Percentiles rank a stretch among this genome's conserved stretches.
Conservation (phyloP, 768 basidiomycete genomes). For the Saitozyma podzolica region DNA sequence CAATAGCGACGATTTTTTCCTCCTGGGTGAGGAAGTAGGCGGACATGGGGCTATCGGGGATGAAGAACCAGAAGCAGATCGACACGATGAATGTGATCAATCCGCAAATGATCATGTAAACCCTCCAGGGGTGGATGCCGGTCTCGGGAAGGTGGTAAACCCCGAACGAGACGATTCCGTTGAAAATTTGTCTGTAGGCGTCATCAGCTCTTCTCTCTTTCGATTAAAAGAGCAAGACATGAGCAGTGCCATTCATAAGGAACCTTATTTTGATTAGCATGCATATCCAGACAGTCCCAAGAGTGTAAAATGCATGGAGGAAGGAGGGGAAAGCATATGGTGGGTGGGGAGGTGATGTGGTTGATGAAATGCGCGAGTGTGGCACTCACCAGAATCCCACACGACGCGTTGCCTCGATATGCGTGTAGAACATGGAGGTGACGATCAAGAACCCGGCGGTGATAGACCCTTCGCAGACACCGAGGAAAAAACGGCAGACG, state of each 20-base stretch:
- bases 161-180: constrained; percentile 32
- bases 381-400: constrained; percentile 16
- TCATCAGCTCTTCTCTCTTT: too few species aligned
- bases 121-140: constrained; percentile 30
- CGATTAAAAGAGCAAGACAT: too few species aligned
- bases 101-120: constrained; percentile 36
- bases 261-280: too few species aligned
- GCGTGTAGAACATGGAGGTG: constrained; percentile 31
- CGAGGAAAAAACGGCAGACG: constrained; percentile 18
- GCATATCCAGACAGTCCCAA: too few species aligned
- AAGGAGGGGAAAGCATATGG: constrained; percentile 8
- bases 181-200: constrained; percentile 31
- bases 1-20: constrained; percentile 40
- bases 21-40: constrained; percentile 37
- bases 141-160: constrained; percentile 25
- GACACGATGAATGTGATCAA: constrained; percentile 34
- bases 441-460: constrained; percentile 39
- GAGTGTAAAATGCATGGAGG: constrained; percentile 4
- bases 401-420: constrained; percentile 33
- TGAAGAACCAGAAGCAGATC: constrained; percentile 29
- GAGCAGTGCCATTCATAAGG: constrained; percentile 24
- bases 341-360: too few species aligned
- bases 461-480: constrained; percentile 23
- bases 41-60: constrained; percentile 34
- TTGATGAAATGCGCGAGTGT: too few species aligned